Percentiles rank a stretch among this genome's conserved stretches.
Conservation (phyloP, 768 basidiomycete species). For the Pleurotus tuber-regium region DNA sequence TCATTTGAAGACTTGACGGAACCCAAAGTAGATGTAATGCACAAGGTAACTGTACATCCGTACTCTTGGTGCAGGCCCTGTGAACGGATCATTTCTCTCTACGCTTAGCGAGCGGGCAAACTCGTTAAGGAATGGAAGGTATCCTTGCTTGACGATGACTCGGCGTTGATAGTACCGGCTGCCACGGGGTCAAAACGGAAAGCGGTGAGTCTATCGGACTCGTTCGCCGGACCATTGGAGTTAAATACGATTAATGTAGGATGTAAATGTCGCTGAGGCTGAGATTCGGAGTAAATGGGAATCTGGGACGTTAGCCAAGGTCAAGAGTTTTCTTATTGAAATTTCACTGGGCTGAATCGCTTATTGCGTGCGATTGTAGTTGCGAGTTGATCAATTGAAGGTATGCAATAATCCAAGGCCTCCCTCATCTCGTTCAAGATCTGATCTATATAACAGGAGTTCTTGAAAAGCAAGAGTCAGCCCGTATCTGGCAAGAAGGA, state of each 20-base stretch:
- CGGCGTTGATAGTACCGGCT: conserved; percentile 49
- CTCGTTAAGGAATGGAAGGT: conserved; percentile 72
- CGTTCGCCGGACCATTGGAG: too few relatives aligned
- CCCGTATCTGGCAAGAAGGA: conserved; percentile 67
- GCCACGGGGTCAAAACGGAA: conserved; percentile 67
- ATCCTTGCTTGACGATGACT: conserved; percentile 57
- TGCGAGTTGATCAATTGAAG: conserved; percentile 79
- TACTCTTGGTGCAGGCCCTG: conserved; percentile 19
- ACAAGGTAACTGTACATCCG: conserved; percentile 49
- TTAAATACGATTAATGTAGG: conserved; percentile 37
- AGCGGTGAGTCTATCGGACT: conserved; percentile 47
- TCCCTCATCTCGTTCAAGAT: conserved; percentile 5
- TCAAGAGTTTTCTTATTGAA: conserved; percentile 27
- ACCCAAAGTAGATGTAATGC: conserved; percentile 76
- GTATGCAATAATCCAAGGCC: conserved; percentile 42
- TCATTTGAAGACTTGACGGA: conserved; percentile 79
- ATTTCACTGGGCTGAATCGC: background rate
- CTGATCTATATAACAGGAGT: conserved; percentile 46
- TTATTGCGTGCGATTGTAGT: conserved; percentile 32
- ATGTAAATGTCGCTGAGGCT: conserved; percentile 62
- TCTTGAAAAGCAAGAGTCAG: conserved; percentile 65
- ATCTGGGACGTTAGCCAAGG: conserved; percentile 62
- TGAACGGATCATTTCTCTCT: conserved; percentile 9
- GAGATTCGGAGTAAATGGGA: conserved; percentile 72
- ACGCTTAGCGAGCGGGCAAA: conserved; percentile 58